These are phyloP conservation scores for Myriosclerotinia scirpicola DNA, from an alignment of 2,329 filamentous ascomycete genomes.

Conservation along the genomic window DNA sequence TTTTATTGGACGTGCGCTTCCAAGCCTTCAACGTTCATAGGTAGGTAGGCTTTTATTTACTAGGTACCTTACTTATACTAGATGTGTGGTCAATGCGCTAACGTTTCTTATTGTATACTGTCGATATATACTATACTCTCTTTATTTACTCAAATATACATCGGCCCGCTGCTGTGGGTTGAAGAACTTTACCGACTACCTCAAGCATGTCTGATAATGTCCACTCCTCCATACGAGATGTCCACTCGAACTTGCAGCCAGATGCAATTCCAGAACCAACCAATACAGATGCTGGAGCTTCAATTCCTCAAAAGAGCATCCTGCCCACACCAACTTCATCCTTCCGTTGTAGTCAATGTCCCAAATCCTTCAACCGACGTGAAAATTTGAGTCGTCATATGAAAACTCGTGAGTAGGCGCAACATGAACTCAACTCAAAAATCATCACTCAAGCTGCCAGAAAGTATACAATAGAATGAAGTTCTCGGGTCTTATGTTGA, in stretches of 20 bases:
- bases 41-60: background rate
- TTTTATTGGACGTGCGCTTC: constrained; percentile 17
- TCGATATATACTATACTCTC: background rate
- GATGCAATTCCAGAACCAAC: background rate
- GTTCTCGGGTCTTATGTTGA: no score
- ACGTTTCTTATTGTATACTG: background rate
- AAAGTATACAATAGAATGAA: no score
- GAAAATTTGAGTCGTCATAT: constrained; percentile 17
- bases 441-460: background rate
- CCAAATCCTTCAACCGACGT: constrained; percentile 11
- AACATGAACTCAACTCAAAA: background rate
- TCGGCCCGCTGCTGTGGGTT: constrained; percentile 7
- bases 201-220: constrained; percentile 12
- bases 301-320: background rate
- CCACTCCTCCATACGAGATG: constrained; percentile 5
- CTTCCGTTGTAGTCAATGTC: constrained; percentile 5
- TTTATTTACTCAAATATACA: constrained; percentile 15
- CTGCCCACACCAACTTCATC: background rate
- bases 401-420: constrained; percentile 17
- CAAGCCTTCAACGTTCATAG: constrained; percentile 12
- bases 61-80: no score
- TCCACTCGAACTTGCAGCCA: constrained; percentile 6
- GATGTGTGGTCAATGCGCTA: constrained; percentile 4
- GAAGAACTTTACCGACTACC: background rate
- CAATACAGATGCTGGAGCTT: background rate